phyloP scores from a whole-genome alignment of 2,329 filamentous ascomycete species.

The Apiospora phragmitis region DNA sequence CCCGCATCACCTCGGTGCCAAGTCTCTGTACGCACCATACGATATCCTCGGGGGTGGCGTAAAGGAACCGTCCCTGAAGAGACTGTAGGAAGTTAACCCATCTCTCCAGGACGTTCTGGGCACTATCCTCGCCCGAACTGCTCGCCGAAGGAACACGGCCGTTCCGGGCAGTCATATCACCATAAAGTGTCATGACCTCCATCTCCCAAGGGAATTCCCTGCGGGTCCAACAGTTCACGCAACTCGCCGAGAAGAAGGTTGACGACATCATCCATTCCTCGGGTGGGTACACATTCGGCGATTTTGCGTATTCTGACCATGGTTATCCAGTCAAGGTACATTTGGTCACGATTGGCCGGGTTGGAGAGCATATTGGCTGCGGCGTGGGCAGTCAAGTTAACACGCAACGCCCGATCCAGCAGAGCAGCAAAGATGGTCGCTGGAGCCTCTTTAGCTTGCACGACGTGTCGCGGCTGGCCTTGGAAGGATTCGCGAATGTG shows the following conservation, averaged over 20 bases:
- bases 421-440: slow-evolving; percentile 87
- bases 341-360: slow-evolving; percentile 85
- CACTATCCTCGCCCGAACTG: slow-evolving; percentile 38
- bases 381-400: slow-evolving; percentile 91
- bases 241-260: slow-evolving; percentile 66
- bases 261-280: slow-evolving; percentile 67
- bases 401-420: slow-evolving; percentile 81
- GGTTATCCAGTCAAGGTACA: slow-evolving; percentile 89
- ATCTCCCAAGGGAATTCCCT: slow-evolving; percentile 67
- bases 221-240: slow-evolving; percentile 68
- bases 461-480: slow-evolving; percentile 79
- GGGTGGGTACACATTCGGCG: slow-evolving; percentile 62
- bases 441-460: slow-evolving; percentile 83
- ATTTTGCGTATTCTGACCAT: slow-evolving; percentile 64
- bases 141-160: slow-evolving; percentile 42
- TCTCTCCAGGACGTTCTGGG: slow-evolving; percentile 72
- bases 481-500: slow-evolving; percentile 87
- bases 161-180: slow-evolving; percentile 52
- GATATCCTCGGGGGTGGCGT: slow-evolving; percentile 70
- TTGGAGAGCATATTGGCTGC: slow-evolving; percentile 91
- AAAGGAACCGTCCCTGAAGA: slow-evolving; percentile 71
- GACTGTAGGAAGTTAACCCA: slow-evolving; percentile 74
- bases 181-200: slow-evolving; percentile 61
- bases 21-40: slow-evolving; percentile 76
- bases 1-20: slow-evolving; percentile 75